Percentiles rank a stretch among this genome's conserved stretches.
Conservation (phyloP, 176 grass and related monocot genomes). For the Coix lacrymajobi region DNA sequence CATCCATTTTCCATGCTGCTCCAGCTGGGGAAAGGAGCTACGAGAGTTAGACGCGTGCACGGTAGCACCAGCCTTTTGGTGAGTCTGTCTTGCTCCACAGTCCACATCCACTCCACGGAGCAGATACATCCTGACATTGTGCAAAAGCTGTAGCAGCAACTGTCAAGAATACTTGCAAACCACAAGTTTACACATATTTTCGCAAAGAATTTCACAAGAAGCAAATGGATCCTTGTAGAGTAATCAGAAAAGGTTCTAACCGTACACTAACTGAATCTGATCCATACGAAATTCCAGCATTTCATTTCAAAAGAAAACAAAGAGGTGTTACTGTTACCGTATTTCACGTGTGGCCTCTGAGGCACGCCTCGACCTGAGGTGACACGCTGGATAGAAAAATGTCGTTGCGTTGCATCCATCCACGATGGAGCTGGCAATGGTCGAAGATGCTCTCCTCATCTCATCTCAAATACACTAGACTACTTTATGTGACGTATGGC, state of each 20-base stretch:
- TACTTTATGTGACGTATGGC: constrained; percentile 9
- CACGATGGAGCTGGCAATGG: not conserved
- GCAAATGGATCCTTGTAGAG: not conserved
- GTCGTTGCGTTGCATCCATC: not conserved
- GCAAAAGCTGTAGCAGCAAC: not conserved
- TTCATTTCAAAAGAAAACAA: not conserved
- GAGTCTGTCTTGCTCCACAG: not conserved
- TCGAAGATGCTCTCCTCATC: not conserved
- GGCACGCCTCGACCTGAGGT: not conserved
- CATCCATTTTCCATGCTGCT: not conserved
- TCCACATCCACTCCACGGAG: not conserved
- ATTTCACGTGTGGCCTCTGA: not conserved
- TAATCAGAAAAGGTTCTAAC: not conserved
- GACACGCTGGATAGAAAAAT: not conserved
- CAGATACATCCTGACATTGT: not conserved
- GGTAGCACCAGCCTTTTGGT: not conserved
- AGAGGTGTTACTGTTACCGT: not conserved
- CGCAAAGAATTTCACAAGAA: not conserved
- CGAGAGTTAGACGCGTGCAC: constrained; percentile 15
- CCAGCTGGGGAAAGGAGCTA: not conserved
- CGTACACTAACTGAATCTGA: not conserved
- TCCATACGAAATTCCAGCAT: not conserved
- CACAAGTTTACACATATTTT: not conserved
- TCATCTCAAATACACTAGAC: not conserved
- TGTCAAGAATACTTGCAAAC: not conserved